Evolutionary conservation across 2,329 filamentous ascomycete species (phyloP).

Genomic region (Claviceps sp.): DNA sequence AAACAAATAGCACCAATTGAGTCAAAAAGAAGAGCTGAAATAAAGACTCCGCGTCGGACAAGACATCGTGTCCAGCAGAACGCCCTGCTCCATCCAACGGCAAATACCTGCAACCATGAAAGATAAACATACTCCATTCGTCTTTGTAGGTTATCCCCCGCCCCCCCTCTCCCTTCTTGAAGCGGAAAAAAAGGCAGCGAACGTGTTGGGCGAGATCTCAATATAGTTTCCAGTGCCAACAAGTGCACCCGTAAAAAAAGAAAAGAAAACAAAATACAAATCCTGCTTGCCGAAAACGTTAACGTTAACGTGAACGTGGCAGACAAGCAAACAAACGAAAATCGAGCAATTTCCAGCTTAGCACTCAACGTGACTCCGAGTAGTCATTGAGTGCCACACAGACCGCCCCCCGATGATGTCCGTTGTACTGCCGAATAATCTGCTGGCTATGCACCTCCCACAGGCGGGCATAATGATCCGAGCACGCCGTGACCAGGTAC

Average conservation of each 20-base stretch:
- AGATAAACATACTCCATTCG: not conserved
- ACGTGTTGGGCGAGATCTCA: too few species aligned
- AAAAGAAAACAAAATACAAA: too few species aligned
- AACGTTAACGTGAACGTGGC: not conserved
- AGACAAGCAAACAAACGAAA: not conserved
- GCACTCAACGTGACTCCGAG: conserved; percentile 35
- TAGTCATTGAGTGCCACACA: conserved; percentile 91
- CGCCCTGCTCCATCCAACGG: not conserved
- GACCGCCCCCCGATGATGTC: conserved; percentile 81
- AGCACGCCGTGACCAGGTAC: conserved; percentile 85
- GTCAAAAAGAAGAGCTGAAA: not conserved
- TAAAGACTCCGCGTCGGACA: not conserved
- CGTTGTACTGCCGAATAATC: conserved; percentile 91
- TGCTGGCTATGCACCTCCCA: conserved; percentile 82
- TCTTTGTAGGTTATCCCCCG: not conserved
- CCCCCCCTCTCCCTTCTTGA: too few species aligned
- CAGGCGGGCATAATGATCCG: conserved; percentile 80
- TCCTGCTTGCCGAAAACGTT: too few species aligned
- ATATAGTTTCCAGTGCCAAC: too few species aligned
- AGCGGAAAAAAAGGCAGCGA: too few species aligned
- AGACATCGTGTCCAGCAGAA: not conserved
- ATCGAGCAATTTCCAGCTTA: not conserved
- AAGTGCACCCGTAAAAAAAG: too few species aligned
- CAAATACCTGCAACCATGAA: not conserved
- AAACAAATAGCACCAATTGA: not conserved